Percentiles rank a stretch among this genome's conserved stretches.
These are phyloP conservation scores for Dioscorea zingiberensis DNA, from an alignment of 106 monocot species.

Conservation along the genomic window DNA sequence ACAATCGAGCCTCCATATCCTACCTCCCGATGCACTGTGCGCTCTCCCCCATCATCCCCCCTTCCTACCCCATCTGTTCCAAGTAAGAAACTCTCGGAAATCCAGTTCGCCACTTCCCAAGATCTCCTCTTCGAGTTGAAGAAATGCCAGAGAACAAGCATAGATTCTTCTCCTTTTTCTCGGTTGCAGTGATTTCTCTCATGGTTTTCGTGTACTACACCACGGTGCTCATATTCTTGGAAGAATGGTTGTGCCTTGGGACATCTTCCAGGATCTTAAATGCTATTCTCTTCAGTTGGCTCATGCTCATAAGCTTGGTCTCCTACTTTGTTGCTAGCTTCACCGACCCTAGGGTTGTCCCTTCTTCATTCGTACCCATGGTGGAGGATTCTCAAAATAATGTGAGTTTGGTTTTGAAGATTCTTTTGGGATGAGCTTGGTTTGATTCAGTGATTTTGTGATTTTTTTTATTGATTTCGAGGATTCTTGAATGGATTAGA, in stretches of 20 bases:
- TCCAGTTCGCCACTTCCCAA: no score
- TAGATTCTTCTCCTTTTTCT: slow-evolving; percentile 15
- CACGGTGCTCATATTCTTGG: slow-evolving; percentile 54
- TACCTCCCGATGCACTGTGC: no score
- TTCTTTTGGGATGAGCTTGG: neutral
- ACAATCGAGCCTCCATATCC: no score
- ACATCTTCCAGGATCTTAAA: slow-evolving; percentile 32
- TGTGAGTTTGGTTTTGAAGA: slow-evolving; percentile 10
- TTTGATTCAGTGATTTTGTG: neutral
- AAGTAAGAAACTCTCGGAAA: no score
- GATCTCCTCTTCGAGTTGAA: no score
- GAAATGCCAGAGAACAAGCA: slow-evolving; percentile 24
- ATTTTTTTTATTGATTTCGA: neutral
- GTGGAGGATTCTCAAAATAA: slow-evolving; percentile 33
- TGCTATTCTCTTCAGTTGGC: slow-evolving; percentile 31
- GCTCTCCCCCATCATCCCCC: no score
- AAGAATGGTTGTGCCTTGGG: slow-evolving; percentile 40
- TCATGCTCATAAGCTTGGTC: slow-evolving; percentile 27
- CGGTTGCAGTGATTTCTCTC: slow-evolving; percentile 20
- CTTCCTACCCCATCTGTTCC: no score
- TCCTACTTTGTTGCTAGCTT: slow-evolving; percentile 34
- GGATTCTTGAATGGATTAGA: neutral
- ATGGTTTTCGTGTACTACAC: slow-evolving; percentile 47
- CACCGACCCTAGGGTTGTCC: slow-evolving; percentile 51
- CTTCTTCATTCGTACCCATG: slow-evolving; percentile 40